These are phyloP conservation scores for Trypanosoma platydactyli DNA, from an alignment of 208 protist species.

Conservation along the genomic window DNA sequence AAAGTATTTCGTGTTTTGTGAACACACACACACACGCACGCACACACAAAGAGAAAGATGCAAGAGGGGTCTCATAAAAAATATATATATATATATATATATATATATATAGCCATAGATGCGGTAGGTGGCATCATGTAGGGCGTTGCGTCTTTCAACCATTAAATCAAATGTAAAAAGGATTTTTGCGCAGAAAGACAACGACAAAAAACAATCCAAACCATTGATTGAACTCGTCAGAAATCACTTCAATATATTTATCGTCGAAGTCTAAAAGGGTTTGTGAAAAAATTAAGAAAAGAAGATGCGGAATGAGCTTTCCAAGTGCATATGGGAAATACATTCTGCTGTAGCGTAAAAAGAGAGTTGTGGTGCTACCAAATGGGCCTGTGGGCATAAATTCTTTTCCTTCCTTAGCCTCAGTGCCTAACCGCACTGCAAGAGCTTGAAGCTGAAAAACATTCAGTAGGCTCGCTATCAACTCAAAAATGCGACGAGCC, in stretches of 20 bases:
- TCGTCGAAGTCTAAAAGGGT: conserved; percentile 52
- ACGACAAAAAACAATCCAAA: conserved; percentile 59
- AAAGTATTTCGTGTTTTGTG: background rate
- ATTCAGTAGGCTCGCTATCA: conserved; percentile 21
- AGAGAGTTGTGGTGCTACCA: conserved; percentile 41
- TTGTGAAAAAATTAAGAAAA: conserved; percentile 38
- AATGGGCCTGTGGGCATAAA: background rate
- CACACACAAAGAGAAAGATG: no score
- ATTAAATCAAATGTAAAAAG: conserved; percentile 19
- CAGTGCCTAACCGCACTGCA: conserved; percentile 7
- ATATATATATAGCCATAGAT: conserved; percentile 1
- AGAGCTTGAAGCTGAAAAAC: conserved; percentile 22
- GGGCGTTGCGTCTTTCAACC: background rate
- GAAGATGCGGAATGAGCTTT: conserved; percentile 32
- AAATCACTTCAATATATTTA: conserved; percentile 53
- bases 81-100: conserved; percentile 16
- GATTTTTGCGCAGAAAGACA: conserved; percentile 45
- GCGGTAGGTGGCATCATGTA: no score
- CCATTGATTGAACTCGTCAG: conserved; percentile 43
- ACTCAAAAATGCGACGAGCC: background rate
- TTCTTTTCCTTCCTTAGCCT: background rate
- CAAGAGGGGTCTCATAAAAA: no score
- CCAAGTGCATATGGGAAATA: conserved; percentile 44
- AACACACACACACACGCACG: background rate
- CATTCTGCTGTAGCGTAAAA: conserved; percentile 56